Evolutionary conservation across 257 asterid species (phyloP).

Genomic region (Lycium ferocissimum): DNA sequence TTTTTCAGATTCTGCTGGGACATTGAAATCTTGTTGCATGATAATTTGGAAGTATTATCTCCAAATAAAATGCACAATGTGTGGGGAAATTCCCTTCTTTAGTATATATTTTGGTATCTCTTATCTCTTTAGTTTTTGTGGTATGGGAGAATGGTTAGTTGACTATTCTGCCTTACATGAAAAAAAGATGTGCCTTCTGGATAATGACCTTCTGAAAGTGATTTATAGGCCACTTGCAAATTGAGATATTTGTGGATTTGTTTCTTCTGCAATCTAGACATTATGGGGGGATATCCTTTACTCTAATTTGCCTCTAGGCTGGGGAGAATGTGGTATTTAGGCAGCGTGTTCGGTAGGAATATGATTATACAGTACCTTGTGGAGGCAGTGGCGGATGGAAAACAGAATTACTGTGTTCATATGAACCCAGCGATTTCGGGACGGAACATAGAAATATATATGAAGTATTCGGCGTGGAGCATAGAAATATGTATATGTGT

Average conservation of each 20-base stretch:
- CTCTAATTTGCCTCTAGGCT: neutral
- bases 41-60: neutral
- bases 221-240: conserved; percentile 10
- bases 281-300: neutral
- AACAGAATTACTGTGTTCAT: too few species aligned
- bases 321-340: neutral
- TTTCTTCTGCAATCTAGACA: neutral
- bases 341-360: neutral
- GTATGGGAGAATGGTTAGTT: neutral
- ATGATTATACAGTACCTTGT: too few species aligned
- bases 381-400: too few species aligned
- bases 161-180: neutral
- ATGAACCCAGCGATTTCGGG: too few species aligned
- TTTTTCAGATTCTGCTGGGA: neutral
- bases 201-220: neutral
- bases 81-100: conserved; percentile 8
- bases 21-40: neutral
- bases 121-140: conserved; percentile 6
- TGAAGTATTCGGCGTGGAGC: too few species aligned
- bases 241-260: neutral
- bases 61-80: neutral
- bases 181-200: neutral
- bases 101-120: neutral
- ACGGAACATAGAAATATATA: too few species aligned
- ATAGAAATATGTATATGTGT: too few species aligned